Evolutionary conservation across 2,329 filamentous ascomycete species (phyloP).

Genomic region (Calonectria montana): DNA sequence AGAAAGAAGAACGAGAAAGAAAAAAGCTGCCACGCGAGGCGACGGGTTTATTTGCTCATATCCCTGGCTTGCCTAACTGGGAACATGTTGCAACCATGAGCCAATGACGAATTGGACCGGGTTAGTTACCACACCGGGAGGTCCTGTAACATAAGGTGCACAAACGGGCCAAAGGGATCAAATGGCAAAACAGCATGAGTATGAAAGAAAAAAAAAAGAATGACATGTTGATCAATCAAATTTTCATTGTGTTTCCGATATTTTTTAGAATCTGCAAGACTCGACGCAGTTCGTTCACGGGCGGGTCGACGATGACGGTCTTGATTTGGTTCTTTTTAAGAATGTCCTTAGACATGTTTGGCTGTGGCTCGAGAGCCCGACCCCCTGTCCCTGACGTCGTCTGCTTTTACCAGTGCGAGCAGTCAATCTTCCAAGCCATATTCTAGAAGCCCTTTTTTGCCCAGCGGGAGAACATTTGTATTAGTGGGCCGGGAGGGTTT

Average conservation of each 20-base stretch:
- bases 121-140: not conserved
- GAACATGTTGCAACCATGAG: not conserved
- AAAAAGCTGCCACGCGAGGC: not conserved
- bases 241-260: not conserved
- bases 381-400: slow-evolving; percentile 9
- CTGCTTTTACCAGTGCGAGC: not conserved
- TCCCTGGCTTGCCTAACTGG: slow-evolving; percentile 21
- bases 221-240: not conserved
- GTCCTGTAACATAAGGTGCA: not conserved
- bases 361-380: not conserved
- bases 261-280: not conserved
- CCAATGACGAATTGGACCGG: slow-evolving; percentile 11
- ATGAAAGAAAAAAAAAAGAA: not conserved
- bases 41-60: not conserved
- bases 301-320: not conserved
- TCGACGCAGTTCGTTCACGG: not conserved
- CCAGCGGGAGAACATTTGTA: not conserved
- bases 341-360: not conserved
- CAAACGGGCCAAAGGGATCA: not conserved
- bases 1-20: not conserved
- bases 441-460: slow-evolving; percentile 35
- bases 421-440: slow-evolving; percentile 32
- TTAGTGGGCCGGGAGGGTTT: slow-evolving; percentile 9
- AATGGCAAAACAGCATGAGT: not conserved
- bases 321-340: not conserved